Evolutionary conservation across 2,329 filamentous ascomycete genomes (phyloP).

Genomic region (Pestalotiopsis sp.): DNA sequence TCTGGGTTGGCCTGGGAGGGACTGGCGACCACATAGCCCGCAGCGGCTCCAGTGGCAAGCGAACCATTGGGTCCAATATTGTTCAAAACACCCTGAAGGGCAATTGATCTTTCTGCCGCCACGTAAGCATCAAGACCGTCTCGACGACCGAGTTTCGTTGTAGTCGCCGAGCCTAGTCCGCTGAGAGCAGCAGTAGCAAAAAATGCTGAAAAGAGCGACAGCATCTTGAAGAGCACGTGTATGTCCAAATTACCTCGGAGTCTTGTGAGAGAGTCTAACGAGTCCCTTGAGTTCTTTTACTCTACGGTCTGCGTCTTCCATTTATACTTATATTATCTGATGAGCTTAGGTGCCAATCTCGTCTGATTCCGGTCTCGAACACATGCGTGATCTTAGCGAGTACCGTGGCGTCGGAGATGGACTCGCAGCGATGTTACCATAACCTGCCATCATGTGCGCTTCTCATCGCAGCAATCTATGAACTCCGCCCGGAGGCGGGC

Average conservation of each 20-base stretch:
- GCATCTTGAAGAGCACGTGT: neutral
- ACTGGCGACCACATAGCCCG: conserved; percentile 55
- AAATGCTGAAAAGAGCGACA: neutral
- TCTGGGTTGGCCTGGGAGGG: conserved; percentile 53
- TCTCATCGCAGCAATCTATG: neutral
- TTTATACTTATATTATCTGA: neutral
- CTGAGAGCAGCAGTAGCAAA: conserved; percentile 15
- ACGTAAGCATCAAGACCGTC: conserved; percentile 33
- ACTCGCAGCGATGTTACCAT: neutral
- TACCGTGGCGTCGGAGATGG: conserved; percentile 1
- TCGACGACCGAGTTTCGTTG: conserved; percentile 11
- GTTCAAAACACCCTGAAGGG: conserved; percentile 51
- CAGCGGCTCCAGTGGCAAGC: conserved; percentile 43
- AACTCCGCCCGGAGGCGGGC: conserved; percentile 1
- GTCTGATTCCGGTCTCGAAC: neutral
- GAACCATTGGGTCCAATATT: conserved; percentile 56
- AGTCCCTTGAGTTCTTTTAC: neutral
- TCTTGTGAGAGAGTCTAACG: neutral
- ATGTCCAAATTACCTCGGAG: neutral
- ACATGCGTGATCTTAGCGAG: neutral
- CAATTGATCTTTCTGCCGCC: conserved; percentile 42
- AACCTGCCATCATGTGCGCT: conserved; percentile 3
- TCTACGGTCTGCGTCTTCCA: neutral
- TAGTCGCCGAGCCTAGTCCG: conserved; percentile 13
- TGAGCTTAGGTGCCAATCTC: neutral